phyloP scores from a whole-genome alignment of 2,329 filamentous ascomycete species.

The Rhynchosporium agropyri region DNA sequence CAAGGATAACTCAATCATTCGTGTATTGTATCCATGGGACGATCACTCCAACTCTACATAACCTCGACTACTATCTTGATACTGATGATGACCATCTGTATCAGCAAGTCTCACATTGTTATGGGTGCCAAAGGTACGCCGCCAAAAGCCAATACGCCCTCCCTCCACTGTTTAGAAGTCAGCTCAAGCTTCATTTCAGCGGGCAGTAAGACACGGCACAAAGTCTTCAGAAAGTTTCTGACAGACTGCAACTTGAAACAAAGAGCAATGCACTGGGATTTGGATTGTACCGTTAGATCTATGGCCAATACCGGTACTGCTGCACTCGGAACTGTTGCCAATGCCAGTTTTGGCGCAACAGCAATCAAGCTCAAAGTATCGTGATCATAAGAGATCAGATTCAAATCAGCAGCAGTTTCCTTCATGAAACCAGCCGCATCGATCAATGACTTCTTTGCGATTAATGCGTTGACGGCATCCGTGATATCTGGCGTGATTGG shows the following conservation, averaged over 20 bases:
- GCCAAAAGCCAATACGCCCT: background rate
- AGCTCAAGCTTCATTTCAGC: background rate
- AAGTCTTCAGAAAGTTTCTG: background rate
- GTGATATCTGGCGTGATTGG: slow-evolving; percentile 13
- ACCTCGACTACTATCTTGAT: background rate
- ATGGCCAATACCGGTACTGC: slow-evolving; percentile 10
- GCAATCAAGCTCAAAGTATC: slow-evolving; percentile 11
- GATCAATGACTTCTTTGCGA: slow-evolving; percentile 4
- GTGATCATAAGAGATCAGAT: slow-evolving; percentile 16
- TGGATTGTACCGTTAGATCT: slow-evolving; percentile 1
- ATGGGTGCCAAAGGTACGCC: background rate
- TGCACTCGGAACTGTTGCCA: background rate
- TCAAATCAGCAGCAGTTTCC: slow-evolving; percentile 6
- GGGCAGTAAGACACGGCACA: background rate
- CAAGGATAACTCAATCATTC: too few species aligned
- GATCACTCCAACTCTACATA: too few species aligned
- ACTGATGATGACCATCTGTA: background rate
- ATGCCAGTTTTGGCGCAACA: slow-evolving; percentile 7
- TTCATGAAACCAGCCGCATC: slow-evolving; percentile 4
- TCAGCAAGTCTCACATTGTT: background rate
- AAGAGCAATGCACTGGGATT: background rate
- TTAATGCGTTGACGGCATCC: slow-evolving; percentile 9
- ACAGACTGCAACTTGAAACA: background rate
- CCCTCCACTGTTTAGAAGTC: background rate
- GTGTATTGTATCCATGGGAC: too few species aligned